phyloP scores from a whole-genome alignment of 768 basidiomycete species.

The Auricularia auricula-judae region DNA sequence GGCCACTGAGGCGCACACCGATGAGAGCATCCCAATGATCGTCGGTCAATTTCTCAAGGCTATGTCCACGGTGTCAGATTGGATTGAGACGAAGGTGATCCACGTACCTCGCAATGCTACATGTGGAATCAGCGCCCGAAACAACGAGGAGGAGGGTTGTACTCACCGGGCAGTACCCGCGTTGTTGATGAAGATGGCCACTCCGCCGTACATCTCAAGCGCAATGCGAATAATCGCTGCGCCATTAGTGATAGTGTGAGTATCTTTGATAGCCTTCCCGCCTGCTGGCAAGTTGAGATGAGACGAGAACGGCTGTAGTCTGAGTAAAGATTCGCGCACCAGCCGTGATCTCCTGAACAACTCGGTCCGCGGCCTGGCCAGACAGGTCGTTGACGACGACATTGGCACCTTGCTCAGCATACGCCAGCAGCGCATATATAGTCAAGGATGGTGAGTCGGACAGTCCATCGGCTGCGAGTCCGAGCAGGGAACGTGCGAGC shows the following conservation, averaged over 20 bases:
- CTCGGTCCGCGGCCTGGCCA: slow-evolving; percentile 74
- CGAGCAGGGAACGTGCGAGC: slow-evolving; percentile 48
- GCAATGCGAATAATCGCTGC: slow-evolving; percentile 77
- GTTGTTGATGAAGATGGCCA: slow-evolving; percentile 89
- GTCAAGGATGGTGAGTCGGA: not conserved
- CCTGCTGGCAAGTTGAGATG: slow-evolving; percentile 43
- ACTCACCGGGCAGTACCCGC: slow-evolving; percentile 74
- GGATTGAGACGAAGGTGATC: no score
- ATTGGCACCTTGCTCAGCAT: slow-evolving; percentile 87
- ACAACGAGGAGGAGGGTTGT: not conserved
- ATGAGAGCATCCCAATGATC: slow-evolving; percentile 84
- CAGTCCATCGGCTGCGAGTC: no score
- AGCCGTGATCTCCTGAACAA: slow-evolving; percentile 78
- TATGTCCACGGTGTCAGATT: slow-evolving; percentile 17
- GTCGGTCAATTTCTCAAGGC: slow-evolving; percentile 98
- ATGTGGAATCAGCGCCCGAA: not conserved
- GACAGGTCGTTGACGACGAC: slow-evolving; percentile 95
- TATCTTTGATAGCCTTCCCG: slow-evolving; percentile 80
- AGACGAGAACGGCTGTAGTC: not conserved
- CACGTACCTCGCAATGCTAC: not conserved
- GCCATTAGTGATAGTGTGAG: slow-evolving; percentile 80
- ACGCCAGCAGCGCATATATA: slow-evolving; percentile 30
- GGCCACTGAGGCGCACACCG: slow-evolving; percentile 86
- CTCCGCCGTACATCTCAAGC: slow-evolving; percentile 71
- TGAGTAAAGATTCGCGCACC: slow-evolving; percentile 33